phyloP scores from a whole-genome alignment of 192 early-diverging fungal genomes.

The Dispira simplex region DNA sequence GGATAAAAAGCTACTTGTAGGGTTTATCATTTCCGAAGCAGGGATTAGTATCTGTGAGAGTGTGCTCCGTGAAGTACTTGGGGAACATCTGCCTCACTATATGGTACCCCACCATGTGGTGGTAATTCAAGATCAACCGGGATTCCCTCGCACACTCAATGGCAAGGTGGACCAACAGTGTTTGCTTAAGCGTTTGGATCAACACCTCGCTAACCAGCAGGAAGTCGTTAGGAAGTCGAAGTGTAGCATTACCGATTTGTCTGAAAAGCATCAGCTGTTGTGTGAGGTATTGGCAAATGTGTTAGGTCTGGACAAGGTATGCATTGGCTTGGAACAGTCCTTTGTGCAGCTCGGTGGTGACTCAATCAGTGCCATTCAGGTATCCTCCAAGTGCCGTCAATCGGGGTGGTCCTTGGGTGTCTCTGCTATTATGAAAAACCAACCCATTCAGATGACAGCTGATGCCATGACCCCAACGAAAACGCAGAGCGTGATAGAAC shows the following conservation, averaged over 20 bases:
- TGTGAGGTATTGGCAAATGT: neutral
- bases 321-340: neutral
- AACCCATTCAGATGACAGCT: neutral
- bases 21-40: neutral
- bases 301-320: neutral
- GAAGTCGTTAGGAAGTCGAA: conserved; percentile 12
- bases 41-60: neutral
- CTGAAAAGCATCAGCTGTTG: no score
- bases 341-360: conserved; percentile 20
- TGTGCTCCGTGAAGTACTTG: neutral
- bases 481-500: neutral
- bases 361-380: conserved; percentile 14
- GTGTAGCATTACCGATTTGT: no score
- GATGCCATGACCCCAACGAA: neutral
- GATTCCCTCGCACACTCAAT: neutral
- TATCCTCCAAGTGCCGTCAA: neutral
- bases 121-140: neutral
- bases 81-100: neutral
- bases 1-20: neutral
- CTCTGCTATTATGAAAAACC: no score
- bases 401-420: neutral
- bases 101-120: neutral
- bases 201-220: neutral
- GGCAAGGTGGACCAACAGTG: neutral
- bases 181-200: neutral